Percentiles rank a stretch among this genome's conserved stretches.
Evolutionary conservation across 768 basidiomycete genomes (phyloP).

Genomic region (Tulasnella sp.): DNA sequence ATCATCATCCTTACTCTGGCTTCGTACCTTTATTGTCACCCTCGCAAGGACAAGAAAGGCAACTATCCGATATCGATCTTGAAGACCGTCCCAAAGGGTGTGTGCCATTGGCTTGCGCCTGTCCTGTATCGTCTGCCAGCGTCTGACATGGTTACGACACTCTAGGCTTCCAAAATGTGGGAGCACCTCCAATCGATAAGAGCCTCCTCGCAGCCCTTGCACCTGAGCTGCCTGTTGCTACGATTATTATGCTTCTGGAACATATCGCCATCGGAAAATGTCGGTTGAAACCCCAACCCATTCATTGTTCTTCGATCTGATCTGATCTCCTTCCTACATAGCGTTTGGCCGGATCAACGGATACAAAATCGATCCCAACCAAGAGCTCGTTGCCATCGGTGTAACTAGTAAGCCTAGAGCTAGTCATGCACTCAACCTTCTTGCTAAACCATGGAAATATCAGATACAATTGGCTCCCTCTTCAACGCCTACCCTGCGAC

Average conservation of each 20-base stretch:
- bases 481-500: conserved; percentile 94
- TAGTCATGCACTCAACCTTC: neutral
- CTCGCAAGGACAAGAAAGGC: conserved; percentile 38
- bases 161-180: conserved; percentile 32
- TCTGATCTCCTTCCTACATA: conserved; percentile 24
- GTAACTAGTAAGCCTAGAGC: conserved; percentile 44
- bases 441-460: neutral
- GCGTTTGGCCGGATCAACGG: conserved; percentile 90
- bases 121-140: neutral
- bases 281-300: conserved; percentile 35
- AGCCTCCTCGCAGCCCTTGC: conserved; percentile 56
- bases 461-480: conserved; percentile 67
- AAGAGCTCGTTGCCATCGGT: conserved; percentile 81
- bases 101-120: neutral
- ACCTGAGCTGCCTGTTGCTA: conserved; percentile 67
- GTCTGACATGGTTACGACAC: neutral
- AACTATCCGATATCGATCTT: conserved; percentile 79
- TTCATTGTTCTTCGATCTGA: neutral
- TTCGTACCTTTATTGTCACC: conserved; percentile 68
- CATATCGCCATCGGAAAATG: conserved; percentile 97
- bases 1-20: conserved; percentile 77
- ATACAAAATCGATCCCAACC: conserved; percentile 57
- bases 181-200: conserved; percentile 35
- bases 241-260: conserved; percentile 81
- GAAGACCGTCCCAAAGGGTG: conserved; percentile 68